phyloP scores from a whole-genome alignment of 2,329 filamentous ascomycete species.

The Falciphora oryzae region DNA sequence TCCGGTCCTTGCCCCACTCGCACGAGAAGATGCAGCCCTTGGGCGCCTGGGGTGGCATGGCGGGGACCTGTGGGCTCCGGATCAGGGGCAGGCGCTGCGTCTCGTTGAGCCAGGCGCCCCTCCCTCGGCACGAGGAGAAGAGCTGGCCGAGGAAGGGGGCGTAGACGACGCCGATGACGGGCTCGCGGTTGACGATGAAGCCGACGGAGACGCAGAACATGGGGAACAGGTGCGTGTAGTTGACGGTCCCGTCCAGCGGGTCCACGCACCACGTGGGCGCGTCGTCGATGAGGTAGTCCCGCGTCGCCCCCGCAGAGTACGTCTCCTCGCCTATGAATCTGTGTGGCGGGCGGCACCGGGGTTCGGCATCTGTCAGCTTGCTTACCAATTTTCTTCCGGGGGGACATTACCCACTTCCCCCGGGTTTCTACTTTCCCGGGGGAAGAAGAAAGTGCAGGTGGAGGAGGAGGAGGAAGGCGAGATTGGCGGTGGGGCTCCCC shows the following conservation, averaged over 20 bases:
- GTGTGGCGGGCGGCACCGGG: neutral
- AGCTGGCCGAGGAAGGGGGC: slow-evolving; percentile 64
- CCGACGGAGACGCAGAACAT: slow-evolving; percentile 79
- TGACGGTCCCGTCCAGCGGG: slow-evolving; percentile 73
- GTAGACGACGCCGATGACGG: slow-evolving; percentile 64
- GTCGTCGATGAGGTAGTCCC: slow-evolving; percentile 60
- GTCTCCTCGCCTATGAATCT: slow-evolving; percentile 75
- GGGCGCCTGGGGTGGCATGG: slow-evolving; percentile 58
- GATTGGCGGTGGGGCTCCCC: too few species aligned
- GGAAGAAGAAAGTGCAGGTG: too few species aligned
- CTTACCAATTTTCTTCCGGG: too few species aligned
- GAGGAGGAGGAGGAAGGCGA: too few species aligned
- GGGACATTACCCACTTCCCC: too few species aligned
- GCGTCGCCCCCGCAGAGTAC: slow-evolving; percentile 62
- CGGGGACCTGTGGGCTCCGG: slow-evolving; percentile 49
- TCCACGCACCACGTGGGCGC: slow-evolving; percentile 71
- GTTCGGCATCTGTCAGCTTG: too few species aligned
- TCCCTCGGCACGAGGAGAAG: slow-evolving; percentile 61
- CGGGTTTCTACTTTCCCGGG: too few species aligned
- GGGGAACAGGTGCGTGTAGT: slow-evolving; percentile 74
- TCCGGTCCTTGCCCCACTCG: slow-evolving; percentile 74
- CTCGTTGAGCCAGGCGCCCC: slow-evolving; percentile 65
- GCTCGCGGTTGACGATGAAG: slow-evolving; percentile 53
- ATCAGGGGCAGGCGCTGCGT: slow-evolving; percentile 58
- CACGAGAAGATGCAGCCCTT: slow-evolving; percentile 67